phyloP scores from a whole-genome alignment of 805 yeast species.

The Pichia phayaonensis region DNA sequence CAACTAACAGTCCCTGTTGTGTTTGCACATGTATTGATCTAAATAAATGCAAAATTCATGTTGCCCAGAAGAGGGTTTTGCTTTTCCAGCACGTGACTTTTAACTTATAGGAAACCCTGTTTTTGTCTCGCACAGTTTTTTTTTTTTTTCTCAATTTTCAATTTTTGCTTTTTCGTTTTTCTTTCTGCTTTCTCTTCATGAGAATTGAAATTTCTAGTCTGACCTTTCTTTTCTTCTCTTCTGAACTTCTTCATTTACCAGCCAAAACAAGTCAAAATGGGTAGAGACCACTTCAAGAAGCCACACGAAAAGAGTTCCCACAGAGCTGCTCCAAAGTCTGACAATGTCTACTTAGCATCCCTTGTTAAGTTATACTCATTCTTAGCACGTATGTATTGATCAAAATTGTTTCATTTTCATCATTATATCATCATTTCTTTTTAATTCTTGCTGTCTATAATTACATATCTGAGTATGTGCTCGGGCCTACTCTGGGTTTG shows the following conservation, averaged over 20 bases:
- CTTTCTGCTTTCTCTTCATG: neutral
- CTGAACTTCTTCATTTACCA: neutral
- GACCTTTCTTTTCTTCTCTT: neutral
- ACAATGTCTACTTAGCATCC: constrained; percentile 96
- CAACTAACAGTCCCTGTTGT: no score
- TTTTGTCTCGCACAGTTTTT: neutral
- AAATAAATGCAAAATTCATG: neutral
- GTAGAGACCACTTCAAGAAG: constrained; percentile 94
- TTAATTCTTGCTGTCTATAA: constrained; percentile 21
- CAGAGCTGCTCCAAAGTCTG: constrained; percentile 99
- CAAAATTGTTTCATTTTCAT: neutral
- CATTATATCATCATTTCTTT: constrained; percentile 4
- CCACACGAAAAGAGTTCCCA: constrained; percentile 94
- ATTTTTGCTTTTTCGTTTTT: no score
- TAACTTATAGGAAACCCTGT: neutral
- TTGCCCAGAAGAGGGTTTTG: neutral
- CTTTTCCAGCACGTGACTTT: neutral
- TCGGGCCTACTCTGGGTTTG: neutral
- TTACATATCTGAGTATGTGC: neutral
- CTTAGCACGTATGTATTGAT: constrained; percentile 89
- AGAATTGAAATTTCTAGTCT: neutral
- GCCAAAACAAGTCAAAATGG: constrained; percentile 48
- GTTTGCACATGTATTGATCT: neutral
- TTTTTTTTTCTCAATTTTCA: no score
- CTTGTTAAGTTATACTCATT: constrained; percentile 97